phyloP scores from a whole-genome alignment of 2,329 filamentous ascomycete species.

The Aureobasidium subglaciale region DNA sequence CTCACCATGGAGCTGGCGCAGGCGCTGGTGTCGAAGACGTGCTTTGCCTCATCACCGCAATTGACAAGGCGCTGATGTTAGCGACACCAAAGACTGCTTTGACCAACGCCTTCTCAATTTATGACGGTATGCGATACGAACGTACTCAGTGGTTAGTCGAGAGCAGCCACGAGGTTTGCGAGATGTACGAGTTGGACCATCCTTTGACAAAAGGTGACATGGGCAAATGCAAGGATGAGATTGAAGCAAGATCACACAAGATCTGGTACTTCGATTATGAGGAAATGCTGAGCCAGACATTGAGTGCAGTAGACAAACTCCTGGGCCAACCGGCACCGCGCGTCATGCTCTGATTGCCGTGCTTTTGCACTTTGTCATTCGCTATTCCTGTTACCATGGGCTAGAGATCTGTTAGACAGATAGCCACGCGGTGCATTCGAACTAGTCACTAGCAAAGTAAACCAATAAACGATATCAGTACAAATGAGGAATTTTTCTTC shows the following conservation, averaged over 20 bases:
- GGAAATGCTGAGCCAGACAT: not conserved
- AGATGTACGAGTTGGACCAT: slow-evolving; percentile 34
- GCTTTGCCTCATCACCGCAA: slow-evolving; percentile 36
- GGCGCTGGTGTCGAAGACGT: slow-evolving; percentile 52
- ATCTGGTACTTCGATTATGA: slow-evolving; percentile 33
- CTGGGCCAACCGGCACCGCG: no score
- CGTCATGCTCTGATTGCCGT: no score
- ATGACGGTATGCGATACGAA: slow-evolving; percentile 33
- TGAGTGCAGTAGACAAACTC: no score
- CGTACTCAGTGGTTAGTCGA: slow-evolving; percentile 34
- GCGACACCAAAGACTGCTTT: slow-evolving; percentile 22
- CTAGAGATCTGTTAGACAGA: no score
- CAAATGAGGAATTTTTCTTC: no score
- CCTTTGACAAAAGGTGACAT: slow-evolving; percentile 23
- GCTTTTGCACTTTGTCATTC: no score
- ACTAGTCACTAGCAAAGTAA: no score
- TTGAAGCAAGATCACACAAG: slow-evolving; percentile 30
- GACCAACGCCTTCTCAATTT: slow-evolving; percentile 31
- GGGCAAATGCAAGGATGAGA: slow-evolving; percentile 26
- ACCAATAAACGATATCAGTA: no score
- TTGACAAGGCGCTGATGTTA: slow-evolving; percentile 29
- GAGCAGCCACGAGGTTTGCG: slow-evolving; percentile 33
- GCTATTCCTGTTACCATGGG: no score
- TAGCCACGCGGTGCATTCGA: no score
- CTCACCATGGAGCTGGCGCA: slow-evolving; percentile 51